Evolutionary conservation across 2,329 filamentous ascomycete species (phyloP).

Genomic region (Fusarium sp.): DNA sequence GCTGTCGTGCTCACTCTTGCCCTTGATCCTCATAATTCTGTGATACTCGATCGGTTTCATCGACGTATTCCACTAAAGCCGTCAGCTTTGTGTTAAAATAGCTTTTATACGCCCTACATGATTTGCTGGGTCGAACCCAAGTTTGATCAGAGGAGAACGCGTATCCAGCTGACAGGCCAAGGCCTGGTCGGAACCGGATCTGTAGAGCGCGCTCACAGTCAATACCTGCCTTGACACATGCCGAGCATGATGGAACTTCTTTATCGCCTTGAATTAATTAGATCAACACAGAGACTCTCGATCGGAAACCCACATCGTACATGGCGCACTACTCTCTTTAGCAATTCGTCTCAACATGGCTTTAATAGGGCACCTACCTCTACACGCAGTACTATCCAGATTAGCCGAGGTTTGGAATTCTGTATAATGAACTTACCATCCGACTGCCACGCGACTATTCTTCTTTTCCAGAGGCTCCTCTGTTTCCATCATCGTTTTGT

Average conservation of each 20-base stretch:
- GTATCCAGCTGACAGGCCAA: neutral
- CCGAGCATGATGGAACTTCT: neutral
- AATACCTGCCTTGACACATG: neutral
- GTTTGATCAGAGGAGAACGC: neutral
- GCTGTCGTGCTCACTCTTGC: neutral
- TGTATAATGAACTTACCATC: neutral
- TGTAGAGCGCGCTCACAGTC: neutral
- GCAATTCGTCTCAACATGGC: neutral
- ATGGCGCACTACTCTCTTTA: neutral
- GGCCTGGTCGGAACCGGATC: neutral
- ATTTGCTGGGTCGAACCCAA: neutral
- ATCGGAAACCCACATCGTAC: neutral
- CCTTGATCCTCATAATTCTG: neutral
- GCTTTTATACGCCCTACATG: neutral
- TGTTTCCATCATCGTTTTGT: neutral
- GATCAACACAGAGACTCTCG: fast-evolving
- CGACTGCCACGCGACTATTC: neutral
- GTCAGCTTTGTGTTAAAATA: neutral
- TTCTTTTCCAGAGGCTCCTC: neutral
- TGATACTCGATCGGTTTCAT: neutral
- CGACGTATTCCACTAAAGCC: neutral
- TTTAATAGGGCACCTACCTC: neutral
- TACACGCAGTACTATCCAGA: neutral
- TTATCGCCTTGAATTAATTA: neutral
- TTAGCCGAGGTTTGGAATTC: neutral